Base-by-base conservation (phyloP, 257 asterid genomes). In the Rubia yunnanensis region DNA sequence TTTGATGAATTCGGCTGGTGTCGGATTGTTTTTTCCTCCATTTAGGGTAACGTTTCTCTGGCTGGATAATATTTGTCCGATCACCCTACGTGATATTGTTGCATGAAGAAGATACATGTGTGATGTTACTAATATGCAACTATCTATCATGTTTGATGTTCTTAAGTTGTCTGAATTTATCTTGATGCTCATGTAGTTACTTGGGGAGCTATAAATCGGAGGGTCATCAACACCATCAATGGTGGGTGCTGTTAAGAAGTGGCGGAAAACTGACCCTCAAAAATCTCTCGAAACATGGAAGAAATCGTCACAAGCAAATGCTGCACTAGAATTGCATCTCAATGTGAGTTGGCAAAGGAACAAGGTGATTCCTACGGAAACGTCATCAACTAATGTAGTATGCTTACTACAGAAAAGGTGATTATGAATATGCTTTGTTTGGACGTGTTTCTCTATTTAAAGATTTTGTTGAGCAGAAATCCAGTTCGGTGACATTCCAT, bases 201-300 rank as follows among this genome's bases (percentile, higher is more conserved):
- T 94, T 67, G 99, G 99, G 79, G 99, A 94, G 80, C 99, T 95
- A 36, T 97, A 97, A 81, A 63, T 77, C 57, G 99, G 99, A 68
- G 99, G 99, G 74, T 94, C 99, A 72, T 94, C 97, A 49, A 94
- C 99, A 1, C 94, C 95, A 4, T 94, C 99, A 32, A 83, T 94
- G 99, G 97, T 94, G 67, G 97, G 99, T 65, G 95, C 99, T 55
- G 96, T 90, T 65, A 94, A 90, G 89, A 90, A 83, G 80, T 94
- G 97, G 99, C 99, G 86, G 76, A 94, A 86, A 60, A 72, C 92
- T 68, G 97, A 94, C 69, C 97, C 97, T 53, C 72, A 86, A 80
- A 83, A 69, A 64, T 79, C 99, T 46, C 66, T 63, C 2, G 89
- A 85, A 71, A 94, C 91, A 65, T 94, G 99, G 99, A 90, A 73